Conservation (phyloP, 345 rosid species). For the Melaleuca alternifolia region DNA sequence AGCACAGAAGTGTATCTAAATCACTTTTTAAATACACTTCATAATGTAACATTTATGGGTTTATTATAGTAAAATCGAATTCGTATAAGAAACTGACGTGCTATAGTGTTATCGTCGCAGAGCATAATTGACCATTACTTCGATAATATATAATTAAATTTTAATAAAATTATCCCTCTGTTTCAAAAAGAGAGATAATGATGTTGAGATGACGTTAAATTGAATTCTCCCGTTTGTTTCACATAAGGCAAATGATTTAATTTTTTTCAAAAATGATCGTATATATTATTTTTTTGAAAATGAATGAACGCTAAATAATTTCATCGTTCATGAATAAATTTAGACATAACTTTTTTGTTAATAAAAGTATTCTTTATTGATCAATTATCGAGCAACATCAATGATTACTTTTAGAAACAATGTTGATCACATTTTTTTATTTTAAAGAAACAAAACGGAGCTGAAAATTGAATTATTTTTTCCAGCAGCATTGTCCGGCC, state of each 20-base stretch:
- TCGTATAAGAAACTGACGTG: not conserved
- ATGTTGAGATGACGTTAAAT: not conserved
- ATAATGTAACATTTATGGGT: not conserved
- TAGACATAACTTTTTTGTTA: not conserved
- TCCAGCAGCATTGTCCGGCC: not conserved
- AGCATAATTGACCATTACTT: not conserved
- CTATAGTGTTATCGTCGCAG: fast-evolving
- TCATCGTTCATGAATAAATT: fast-evolving
- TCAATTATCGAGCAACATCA: not conserved
- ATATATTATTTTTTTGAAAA: not conserved
- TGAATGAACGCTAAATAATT: fast-evolving
- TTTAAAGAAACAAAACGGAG: fast-evolving
- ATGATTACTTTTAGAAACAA: not conserved
- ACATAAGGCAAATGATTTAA: not conserved
- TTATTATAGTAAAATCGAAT: not conserved
- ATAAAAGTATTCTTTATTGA: not conserved
- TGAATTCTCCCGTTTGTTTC: not conserved
- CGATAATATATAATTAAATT: not conserved
- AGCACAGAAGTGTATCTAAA: not conserved
- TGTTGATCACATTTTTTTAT: fast-evolving
- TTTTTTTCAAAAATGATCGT: not conserved
- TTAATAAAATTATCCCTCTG: not conserved
- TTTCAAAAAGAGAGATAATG: not conserved
- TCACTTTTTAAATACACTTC: not conserved
- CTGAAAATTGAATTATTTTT: not conserved